Conservation (phyloP, 257 asterid genomes). For the Rehmannia glutinosa region DNA sequence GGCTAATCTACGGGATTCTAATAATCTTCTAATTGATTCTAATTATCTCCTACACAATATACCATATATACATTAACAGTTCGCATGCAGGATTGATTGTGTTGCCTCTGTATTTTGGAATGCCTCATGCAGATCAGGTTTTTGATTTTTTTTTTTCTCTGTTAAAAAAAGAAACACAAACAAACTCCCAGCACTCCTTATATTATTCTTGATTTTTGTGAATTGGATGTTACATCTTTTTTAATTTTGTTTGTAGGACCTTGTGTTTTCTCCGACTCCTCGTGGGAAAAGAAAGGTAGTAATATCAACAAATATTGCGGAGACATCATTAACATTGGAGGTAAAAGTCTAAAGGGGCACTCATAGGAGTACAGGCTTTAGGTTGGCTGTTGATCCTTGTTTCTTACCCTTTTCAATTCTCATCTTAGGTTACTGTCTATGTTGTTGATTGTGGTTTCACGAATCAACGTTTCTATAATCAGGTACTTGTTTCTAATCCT, state of each 20-base stretch:
- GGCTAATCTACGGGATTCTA: too few relatives aligned
- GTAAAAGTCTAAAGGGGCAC: constrained; percentile 30
- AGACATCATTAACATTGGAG: constrained; percentile 85
- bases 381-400: constrained; percentile 9
- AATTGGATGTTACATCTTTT: too few relatives aligned
- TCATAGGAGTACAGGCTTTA: not conserved
- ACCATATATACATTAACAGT: too few relatives aligned
- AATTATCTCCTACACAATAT: too few relatives aligned
- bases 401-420: constrained; percentile 17
- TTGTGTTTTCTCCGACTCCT: too few relatives aligned
- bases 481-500: constrained; percentile 39
- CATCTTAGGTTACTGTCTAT: constrained; percentile 74
- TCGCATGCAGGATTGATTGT: too few relatives aligned
- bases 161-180: not conserved
- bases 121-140: constrained; percentile 90
- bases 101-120: constrained; percentile 89
- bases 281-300: too few relatives aligned
- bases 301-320: too few relatives aligned
- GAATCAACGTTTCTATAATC: constrained; percentile 84
- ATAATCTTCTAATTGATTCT: too few relatives aligned
- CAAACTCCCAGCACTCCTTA: too few relatives aligned
- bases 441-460: constrained; percentile 91
- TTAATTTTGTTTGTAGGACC: too few relatives aligned
- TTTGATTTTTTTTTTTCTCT: not conserved
- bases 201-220: too few relatives aligned